Percentiles rank a stretch among this genome's conserved stretches.
phyloP scores from a whole-genome alignment of 1,139 yeast genomes.

The Pichia sp. region DNA sequence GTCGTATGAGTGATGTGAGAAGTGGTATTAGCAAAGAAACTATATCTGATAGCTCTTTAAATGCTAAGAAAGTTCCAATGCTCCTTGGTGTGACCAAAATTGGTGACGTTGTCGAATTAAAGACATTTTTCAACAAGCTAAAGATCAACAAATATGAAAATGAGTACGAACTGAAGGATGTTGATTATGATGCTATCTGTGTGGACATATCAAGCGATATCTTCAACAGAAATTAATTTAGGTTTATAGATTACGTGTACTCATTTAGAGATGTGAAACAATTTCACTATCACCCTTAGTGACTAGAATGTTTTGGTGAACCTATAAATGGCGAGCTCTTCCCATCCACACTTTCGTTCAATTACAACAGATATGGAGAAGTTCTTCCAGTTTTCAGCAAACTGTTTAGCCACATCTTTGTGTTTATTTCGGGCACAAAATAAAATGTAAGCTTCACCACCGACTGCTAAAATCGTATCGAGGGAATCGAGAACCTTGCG shows the following conservation, averaged over 20 bases:
- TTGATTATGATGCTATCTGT: slow-evolving; percentile 45
- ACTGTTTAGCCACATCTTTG: slow-evolving; percentile 40
- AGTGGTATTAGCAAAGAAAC: background rate
- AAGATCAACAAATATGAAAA: slow-evolving; percentile 71
- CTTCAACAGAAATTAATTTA: slow-evolving; percentile 22
- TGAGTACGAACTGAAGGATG: slow-evolving; percentile 46
- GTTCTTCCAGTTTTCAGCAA: slow-evolving; percentile 28
- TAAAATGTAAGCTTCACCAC: slow-evolving; percentile 73
- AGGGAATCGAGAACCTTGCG: slow-evolving; percentile 50
- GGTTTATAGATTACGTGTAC: background rate
- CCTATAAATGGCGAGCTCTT: slow-evolving; percentile 68
- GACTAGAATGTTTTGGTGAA: slow-evolving; percentile 33
- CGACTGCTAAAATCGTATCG: slow-evolving; percentile 37
- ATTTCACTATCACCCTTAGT: no score
- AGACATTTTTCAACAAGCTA: slow-evolving; percentile 55
- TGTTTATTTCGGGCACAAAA: slow-evolving; percentile 88
- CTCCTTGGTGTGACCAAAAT: slow-evolving; percentile 39
- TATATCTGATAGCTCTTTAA: background rate
- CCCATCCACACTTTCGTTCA: slow-evolving; percentile 90
- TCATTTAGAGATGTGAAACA: background rate
- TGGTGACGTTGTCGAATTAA: slow-evolving; percentile 43
- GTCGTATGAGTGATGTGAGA: slow-evolving; percentile 22
- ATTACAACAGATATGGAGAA: slow-evolving; percentile 43
- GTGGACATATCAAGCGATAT: slow-evolving; percentile 52
- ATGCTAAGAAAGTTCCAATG: slow-evolving; percentile 34